These are phyloP conservation scores for Tremella fuciformis DNA, from an alignment of 768 basidiomycete species.

Conservation along the genomic window DNA sequence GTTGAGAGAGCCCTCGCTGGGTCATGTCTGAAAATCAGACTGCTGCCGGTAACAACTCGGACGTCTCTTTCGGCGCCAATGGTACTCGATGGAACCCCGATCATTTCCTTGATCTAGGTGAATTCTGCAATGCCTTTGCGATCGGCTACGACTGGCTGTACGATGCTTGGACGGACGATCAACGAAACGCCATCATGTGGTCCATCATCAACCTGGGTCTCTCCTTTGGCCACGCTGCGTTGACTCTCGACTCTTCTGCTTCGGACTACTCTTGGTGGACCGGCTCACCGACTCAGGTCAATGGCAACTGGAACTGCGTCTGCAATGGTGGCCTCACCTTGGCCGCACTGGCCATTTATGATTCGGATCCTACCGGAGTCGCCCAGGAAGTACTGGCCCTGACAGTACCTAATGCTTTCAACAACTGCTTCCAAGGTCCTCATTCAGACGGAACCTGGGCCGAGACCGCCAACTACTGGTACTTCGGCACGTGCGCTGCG, in stretches of 20 bases:
- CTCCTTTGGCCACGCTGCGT: conserved; percentile 61
- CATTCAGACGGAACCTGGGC: conserved; percentile 79
- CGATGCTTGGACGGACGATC: conserved; percentile 71
- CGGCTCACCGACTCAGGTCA: conserved; percentile 47
- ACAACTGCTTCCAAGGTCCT: conserved; percentile 65
- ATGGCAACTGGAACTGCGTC: conserved; percentile 95
- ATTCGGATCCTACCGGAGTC: conserved; percentile 66
- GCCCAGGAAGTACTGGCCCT: conserved; percentile 66
- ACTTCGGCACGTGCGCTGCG: conserved; percentile 82
- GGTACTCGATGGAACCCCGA: conserved; percentile 73
- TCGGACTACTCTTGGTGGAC: conserved; percentile 72
- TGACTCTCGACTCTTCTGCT: conserved; percentile 51
- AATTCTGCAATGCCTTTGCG: conserved; percentile 80
- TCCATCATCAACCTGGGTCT: conserved; percentile 79
- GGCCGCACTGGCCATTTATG: conserved; percentile 83
- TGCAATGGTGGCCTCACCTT: conserved; percentile 87
- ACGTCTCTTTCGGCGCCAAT: conserved; percentile 62
- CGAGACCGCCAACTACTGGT: conserved; percentile 74
- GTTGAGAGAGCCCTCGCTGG: conserved; percentile 38
- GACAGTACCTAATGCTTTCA: conserved; percentile 70
- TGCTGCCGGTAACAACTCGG: conserved; percentile 67
- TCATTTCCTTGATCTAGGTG: conserved; percentile 86
- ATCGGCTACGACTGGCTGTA: conserved; percentile 97
- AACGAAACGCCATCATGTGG: conserved; percentile 65
- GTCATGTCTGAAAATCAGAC: conserved; percentile 54